Base-by-base conservation (phyloP, 2,329 filamentous ascomycete species). In the Nothophoma quercina region DNA sequence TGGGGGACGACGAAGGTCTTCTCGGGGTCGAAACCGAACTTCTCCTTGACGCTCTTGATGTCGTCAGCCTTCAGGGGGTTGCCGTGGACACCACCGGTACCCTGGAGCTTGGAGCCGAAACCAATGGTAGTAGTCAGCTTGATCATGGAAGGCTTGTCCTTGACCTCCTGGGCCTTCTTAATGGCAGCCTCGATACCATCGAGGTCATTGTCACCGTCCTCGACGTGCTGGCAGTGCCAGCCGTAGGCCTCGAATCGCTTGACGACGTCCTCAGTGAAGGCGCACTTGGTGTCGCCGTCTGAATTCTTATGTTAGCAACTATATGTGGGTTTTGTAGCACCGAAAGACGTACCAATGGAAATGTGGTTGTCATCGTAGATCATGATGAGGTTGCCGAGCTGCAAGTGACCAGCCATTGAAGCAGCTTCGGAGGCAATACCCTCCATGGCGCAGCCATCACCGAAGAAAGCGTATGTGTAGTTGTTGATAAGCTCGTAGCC, bases 291-390 rank as follows among this genome's bases (percentile, higher is more conserved):
- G 83, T 96, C 89, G 78, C 95, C 95, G 74, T 99, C 95, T 86
- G 61, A 5, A 34, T 30, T 35, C 13, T n/a, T 29, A 10, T 9
- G 46, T 70, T 58, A 71, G 63, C 35, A 25, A 29, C 10, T 5
- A 13, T 2, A 16, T 9, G 4, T 1, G 15, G 15, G 7, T 19
- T 26, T 23, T 8, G 29, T n/a, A 21, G 5, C 15, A 8, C 5
- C 13, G 7, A 10, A 44, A 19, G 22, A 56, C 83, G 74, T 74
- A 87, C 85, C 85, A 69, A 88, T 88, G 64, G 85, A 96, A 75
- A 99, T 98, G 78, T 96, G 90, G 86, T 99, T 99, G 84, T 99
- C 95, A 75, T 99, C 95, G 79, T 93, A 99, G 79, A 99, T 85
- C 78, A 86, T 87, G 79, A 98, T 98, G 73, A 99, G 84, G 85